A percentile compares a stretch with the other conserved stretches of the same genome.
Conservation (phyloP, 78 protist species). For the Polysphondylium violaceum region DNA sequence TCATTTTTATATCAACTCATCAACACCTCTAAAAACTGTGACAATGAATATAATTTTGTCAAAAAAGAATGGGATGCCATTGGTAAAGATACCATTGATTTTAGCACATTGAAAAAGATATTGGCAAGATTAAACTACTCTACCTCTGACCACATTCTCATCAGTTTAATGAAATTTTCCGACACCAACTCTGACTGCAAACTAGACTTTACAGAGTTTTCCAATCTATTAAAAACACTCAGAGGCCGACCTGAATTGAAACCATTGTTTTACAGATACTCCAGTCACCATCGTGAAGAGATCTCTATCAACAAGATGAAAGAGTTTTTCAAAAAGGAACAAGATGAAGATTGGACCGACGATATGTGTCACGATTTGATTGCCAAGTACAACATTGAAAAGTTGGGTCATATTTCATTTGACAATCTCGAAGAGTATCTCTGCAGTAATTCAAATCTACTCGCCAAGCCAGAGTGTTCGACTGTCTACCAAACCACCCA, state of each 20-base stretch:
- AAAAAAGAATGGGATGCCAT: constrained; percentile 30
- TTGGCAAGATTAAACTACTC: constrained; percentile 34
- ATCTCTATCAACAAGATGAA: constrained; percentile 8
- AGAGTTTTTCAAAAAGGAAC: constrained; percentile 34
- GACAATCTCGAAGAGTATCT: constrained; percentile 47
- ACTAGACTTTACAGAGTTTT: constrained; percentile 54
- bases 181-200: constrained; percentile 31
- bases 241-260: constrained; percentile 57
- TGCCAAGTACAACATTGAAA: constrained; percentile 23
- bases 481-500: constrained; percentile 71
- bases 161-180: constrained; percentile 7
- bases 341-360: constrained; percentile 24
- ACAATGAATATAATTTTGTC: constrained; percentile 58
- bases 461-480: neutral
- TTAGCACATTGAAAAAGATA: constrained; percentile 18
- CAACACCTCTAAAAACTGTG: neutral
- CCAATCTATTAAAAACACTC: constrained; percentile 12
- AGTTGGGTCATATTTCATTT: constrained; percentile 3
- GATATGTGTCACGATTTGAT: constrained; percentile 7
- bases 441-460: neutral
- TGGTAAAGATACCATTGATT: constrained; percentile 39
- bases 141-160: constrained; percentile 4
- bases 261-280: constrained; percentile 2
- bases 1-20: constrained; percentile 35
- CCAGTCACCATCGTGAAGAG: neutral